Base-by-base conservation (phyloP, 805 yeast genomes). In the Saccharomycopsis microspora region DNA sequence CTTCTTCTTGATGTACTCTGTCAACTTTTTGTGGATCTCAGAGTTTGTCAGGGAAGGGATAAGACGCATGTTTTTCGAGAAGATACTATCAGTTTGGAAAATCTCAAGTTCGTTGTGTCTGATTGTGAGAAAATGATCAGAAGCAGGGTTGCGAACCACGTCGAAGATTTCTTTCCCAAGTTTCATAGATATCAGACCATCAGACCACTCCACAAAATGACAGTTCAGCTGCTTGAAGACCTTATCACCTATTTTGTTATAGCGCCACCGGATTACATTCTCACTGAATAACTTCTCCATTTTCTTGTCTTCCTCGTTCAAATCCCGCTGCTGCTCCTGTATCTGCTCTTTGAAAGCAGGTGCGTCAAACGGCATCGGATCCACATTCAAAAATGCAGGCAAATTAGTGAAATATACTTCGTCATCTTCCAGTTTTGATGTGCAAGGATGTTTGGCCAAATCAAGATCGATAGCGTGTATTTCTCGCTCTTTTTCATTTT, bases 251-350 rank as follows among this genome's bases (percentile, higher is more conserved):
- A 72, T 68, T n/a, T 75, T 76, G 51, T 79, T 80, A 63, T 89
- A 90, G 64, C 95, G 78, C 98, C 98, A 93, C 60, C 98, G 76
- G 34, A 93, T 71, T 0, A 96, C 87, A 62, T 88, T 90, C 58
- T 85, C 88, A 53, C 82, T 86, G 48, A 76, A 71, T 34, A 82
- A 66, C 58, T 77, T 76, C 52, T 81, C 84, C 36, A 80, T 75
- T n/a, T 79, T 66, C 52, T 74, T 71, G 39, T 71, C 74, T 38
- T 72, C 75, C 43, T 69, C 69, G 9, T 69, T 66, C 29, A 69
- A 54, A 39, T 67, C 62, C 19, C 19, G 19, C 39, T 61, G 56
- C 3, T 64, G 65, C 48, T 64, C 75, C 54, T 60, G 64, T 52
- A 59, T 60, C 68, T 56, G 60, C 67, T 75, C 78, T 51, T 81